Evolutionary conservation across 345 rosid species (phyloP).

Genomic region (Lagerstroemia speciosa): DNA sequence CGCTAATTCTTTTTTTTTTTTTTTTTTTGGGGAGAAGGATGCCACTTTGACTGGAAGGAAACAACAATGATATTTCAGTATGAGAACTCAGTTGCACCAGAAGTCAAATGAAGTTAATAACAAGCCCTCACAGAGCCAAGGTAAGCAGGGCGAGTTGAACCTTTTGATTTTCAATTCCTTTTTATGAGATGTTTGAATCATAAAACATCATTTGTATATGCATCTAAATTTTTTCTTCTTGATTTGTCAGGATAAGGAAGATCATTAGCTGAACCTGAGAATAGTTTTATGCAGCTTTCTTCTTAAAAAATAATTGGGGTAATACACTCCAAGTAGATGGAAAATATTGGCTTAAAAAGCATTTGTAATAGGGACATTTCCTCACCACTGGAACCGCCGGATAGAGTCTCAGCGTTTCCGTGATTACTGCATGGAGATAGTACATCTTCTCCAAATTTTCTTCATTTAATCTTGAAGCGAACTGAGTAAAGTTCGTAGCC

Average conservation of each 20-base stretch:
- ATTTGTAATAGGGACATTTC: background rate
- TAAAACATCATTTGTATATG: no score
- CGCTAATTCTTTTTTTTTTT: no score
- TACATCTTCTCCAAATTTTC: conserved; percentile 42
- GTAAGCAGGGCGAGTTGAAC: no score
- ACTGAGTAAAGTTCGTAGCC: conserved; percentile 11
- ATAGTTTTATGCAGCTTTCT: no score
- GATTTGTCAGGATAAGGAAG: no score
- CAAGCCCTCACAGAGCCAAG: background rate
- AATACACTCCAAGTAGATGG: background rate
- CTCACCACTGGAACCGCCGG: conserved; percentile 58
- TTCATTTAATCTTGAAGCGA: conserved; percentile 27
- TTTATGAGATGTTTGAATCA: no score
- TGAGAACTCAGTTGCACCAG: background rate
- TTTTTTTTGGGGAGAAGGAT: no score
- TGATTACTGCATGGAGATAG: conserved; percentile 51
- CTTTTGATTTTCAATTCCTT: no score
- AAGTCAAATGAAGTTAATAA: background rate
- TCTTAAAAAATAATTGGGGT: no score
- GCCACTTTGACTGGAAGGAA: background rate
- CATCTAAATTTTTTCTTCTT: no score
- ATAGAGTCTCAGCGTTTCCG: conserved; percentile 49
- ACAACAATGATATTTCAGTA: background rate
- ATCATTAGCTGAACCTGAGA: no score
- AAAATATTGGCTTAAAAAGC: background rate